Evolutionary conservation across 192 early-diverging fungal genomes (phyloP).

Genomic region (Podila verticillata): DNA sequence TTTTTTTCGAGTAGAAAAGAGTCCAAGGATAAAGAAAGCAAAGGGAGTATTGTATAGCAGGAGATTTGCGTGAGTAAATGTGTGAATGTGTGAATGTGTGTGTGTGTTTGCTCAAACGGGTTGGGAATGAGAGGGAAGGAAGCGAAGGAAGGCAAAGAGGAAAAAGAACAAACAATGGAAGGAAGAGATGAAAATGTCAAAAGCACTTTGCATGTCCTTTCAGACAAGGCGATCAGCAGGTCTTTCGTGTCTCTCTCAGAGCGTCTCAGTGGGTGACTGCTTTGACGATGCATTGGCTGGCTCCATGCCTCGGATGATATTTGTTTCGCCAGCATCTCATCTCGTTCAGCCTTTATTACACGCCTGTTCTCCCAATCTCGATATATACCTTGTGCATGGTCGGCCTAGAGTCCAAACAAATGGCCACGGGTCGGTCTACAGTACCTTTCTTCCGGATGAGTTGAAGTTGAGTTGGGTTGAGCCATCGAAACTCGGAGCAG

Average conservation of each 20-base stretch:
- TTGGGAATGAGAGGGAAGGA: not conserved
- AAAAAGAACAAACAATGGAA: not conserved
- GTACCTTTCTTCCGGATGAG: too few species aligned
- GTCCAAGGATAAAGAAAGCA: not conserved
- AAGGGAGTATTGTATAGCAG: too few species aligned
- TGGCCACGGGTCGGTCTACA: not conserved
- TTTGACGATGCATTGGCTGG: too few species aligned
- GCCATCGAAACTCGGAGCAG: not conserved
- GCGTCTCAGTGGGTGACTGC: too few species aligned
- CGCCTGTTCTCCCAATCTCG: not conserved
- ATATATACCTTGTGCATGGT: not conserved
- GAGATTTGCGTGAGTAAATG: too few species aligned
- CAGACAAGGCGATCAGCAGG: too few species aligned
- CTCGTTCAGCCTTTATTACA: not conserved
- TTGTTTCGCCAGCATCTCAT: not conserved
- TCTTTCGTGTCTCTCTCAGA: too few species aligned
- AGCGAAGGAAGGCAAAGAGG: not conserved
- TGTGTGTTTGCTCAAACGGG: not conserved
- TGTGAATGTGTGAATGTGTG: not conserved
- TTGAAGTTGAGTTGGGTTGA: too few species aligned
- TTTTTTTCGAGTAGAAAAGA: too few species aligned
- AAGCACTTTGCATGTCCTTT: not conserved
- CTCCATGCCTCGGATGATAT: not conserved
- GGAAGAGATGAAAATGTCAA: not conserved
- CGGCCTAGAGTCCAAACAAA: not conserved